Base-by-base conservation (phyloP, 1,284 basidiomycete genomes). In the Cystobasidium sp. region DNA sequence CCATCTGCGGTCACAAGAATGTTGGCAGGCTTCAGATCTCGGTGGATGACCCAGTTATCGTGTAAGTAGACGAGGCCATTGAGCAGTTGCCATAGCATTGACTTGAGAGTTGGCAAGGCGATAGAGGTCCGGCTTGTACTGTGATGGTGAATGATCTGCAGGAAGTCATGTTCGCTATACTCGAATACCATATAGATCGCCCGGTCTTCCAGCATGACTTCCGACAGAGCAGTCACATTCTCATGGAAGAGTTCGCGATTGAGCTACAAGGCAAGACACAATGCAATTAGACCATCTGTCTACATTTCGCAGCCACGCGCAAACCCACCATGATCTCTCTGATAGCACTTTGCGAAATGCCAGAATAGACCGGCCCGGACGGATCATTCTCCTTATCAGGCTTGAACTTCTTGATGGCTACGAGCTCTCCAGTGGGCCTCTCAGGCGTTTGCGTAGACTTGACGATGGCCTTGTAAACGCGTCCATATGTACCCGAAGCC, bases 321-420 rank as follows among this genome's bases (percentile, higher is more conserved):
- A 63, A 16, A 85, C 91, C 79, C 78, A 95, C 93, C 76, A 93
- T 93, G 78, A 98, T 99, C 83, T 99, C 96, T 76, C 94, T 86
- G 80, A 95, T 92, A 18, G 95, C 97, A 83, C 92, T 95, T 84
- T 98, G 97, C 80, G 93, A 96, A 80, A 99, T 96, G 5, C 97
- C 97, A 8, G 94, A 97, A 82, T 97, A 99, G 0, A 92, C 93
- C 65, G 61, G 63, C 9, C 69, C 66, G 41, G 31, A n/a, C 6
- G 77, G 89, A 80, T 97, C 94, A 44, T 94, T 94, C 84, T 97
- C 94, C 82, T 98, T 98, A 85, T 99, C 97, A 0, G 96, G 95
- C 82, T 99, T 99, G 86, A 99, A 99, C 83, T 99, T 99, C 85
- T 99, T 99, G 85, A 99, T 98, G 4, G 96, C 97, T 80, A 94